Evolutionary conservation across 2,329 filamentous ascomycete species (phyloP).

Genomic region (Fusarium sp.): DNA sequence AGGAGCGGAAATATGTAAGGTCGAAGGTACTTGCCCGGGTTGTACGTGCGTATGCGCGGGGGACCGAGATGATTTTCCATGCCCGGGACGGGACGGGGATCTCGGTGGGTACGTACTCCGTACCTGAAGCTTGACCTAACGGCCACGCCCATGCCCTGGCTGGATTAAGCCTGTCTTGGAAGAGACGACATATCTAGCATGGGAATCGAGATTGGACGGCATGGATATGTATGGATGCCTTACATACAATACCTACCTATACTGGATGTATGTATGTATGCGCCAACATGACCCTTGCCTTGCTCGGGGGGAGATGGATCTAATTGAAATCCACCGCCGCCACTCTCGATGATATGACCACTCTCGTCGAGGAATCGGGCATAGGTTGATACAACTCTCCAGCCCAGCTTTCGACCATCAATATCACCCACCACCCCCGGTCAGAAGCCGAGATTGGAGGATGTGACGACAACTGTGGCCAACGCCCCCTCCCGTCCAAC

Average conservation of each 20-base stretch:
- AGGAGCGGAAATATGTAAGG: too few relatives aligned
- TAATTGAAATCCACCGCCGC: too few relatives aligned
- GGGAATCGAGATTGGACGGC: slow-evolving; percentile 4
- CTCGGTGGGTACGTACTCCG: not conserved
- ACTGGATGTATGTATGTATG: too few relatives aligned
- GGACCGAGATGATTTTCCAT: not conserved
- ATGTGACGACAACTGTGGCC: slow-evolving; percentile 30
- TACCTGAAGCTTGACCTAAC: not conserved
- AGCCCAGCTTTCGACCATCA: not conserved
- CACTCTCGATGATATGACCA: slow-evolving; percentile 2
- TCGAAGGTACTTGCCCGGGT: too few relatives aligned
- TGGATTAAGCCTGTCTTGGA: slow-evolving; percentile 8
- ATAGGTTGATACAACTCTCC: too few relatives aligned
- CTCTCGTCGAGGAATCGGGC: not conserved
- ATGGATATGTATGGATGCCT: slow-evolving; percentile 15
- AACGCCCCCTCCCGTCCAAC: not conserved
- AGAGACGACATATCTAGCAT: slow-evolving; percentile 2
- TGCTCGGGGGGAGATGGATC: too few relatives aligned
- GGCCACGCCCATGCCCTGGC: not conserved
- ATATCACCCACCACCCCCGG: slow-evolving; percentile 16
- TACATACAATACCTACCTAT: not conserved
- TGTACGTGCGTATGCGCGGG: not conserved
- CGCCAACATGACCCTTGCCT: too few relatives aligned
- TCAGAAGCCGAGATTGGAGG: slow-evolving; percentile 37
- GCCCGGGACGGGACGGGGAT: not conserved